phyloP scores from a whole-genome alignment of 2,329 filamentous ascomycete genomes.

The Trichocomaceae sp. region DNA sequence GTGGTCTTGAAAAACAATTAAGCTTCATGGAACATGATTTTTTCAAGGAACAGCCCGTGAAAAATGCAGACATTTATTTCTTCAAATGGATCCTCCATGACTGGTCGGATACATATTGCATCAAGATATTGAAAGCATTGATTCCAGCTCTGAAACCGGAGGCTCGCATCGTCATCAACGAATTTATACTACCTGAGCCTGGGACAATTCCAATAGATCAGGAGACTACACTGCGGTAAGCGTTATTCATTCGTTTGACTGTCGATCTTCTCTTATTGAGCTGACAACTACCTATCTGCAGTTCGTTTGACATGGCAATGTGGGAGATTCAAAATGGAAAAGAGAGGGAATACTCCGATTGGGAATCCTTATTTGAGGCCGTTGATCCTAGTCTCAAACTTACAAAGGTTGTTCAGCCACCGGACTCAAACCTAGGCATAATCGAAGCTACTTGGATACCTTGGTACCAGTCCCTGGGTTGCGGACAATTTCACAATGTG shows the following conservation, averaged over 20 bases:
- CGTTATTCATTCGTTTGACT: no score
- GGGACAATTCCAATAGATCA: conserved; percentile 13
- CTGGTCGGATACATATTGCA: conserved; percentile 19
- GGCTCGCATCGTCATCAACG: conserved; percentile 20
- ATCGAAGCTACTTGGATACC: conserved; percentile 10
- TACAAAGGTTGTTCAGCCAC: conserved; percentile 5
- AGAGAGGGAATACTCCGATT: conserved; percentile 26
- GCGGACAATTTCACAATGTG: no score
- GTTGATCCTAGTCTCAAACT: conserved; percentile 18
- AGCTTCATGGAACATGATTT: conserved; percentile 22
- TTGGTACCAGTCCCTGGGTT: no score
- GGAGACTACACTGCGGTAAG: conserved; percentile 2
- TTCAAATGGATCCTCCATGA: conserved; percentile 22
- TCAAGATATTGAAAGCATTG: conserved; percentile 18
- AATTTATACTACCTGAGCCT: conserved; percentile 21
- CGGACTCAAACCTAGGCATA: conserved; percentile 18
- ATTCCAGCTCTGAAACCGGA: conserved; percentile 16
- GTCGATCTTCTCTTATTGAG: no score
- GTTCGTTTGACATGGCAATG: conserved; percentile 21
- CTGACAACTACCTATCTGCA: neutral
- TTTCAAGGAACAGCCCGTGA: conserved; percentile 18
- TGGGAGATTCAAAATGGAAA: conserved; percentile 26
- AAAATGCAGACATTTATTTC: conserved; percentile 20
- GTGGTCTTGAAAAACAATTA: conserved; percentile 10
- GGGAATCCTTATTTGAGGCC: conserved; percentile 20